Evolutionary conservation across 106 monocot genomes (phyloP), one percentile per base, ranked within the genome.

Genomic region (Alisma plantagoaquatica): DNA sequence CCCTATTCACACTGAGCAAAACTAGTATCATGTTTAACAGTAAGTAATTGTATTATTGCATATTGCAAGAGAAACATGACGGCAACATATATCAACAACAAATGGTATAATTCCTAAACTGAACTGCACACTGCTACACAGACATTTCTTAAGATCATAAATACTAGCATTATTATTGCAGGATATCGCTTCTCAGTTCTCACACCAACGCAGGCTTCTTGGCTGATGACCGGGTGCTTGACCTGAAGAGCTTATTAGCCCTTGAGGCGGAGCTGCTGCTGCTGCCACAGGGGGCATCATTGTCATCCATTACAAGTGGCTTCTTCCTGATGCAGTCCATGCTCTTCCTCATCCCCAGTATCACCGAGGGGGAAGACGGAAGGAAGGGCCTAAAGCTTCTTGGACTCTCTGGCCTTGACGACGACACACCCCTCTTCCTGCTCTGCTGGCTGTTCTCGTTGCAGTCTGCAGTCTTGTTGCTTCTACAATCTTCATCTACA

Each of bases 291-390:
- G 68, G 53, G 5, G 33, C 44, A 3, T 75, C 71, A 33, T 80
- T 55, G 38, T 68, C 74, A 23, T 60, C 66, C 11, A 53, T 28
- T 35, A 71, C 68, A 31, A 60, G 60, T 0, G 83, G 79, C 57
- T 75, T 84, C 74, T 65, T 91, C 15, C 74, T 35, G 4, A 81
- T 69, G 51, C 77, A 77, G 27, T 81, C 78, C 33, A 75, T 75
- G 18, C 78, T 62, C 46, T 44, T 78, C 54, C 51, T 82, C 76
- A 74, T 57, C 62, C 74, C 59, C 23, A 71, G 52, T 11, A 79
- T 74, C 68, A 64, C 41, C 1, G 76, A 69, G 57, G 86, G 82
- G 11, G 86, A 75, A 23, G 91, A 79, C 27, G 79, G n/a, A n/a
- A n/a, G 76, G 28, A 78, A 49, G 6, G 78, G 64, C 35, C 60